A percentile compares a stretch with the other conserved stretches of the same genome.
These are phyloP conservation scores for Teunomyces stri DNA, from an alignment of 805 yeast genomes.

Conservation along the genomic window DNA sequence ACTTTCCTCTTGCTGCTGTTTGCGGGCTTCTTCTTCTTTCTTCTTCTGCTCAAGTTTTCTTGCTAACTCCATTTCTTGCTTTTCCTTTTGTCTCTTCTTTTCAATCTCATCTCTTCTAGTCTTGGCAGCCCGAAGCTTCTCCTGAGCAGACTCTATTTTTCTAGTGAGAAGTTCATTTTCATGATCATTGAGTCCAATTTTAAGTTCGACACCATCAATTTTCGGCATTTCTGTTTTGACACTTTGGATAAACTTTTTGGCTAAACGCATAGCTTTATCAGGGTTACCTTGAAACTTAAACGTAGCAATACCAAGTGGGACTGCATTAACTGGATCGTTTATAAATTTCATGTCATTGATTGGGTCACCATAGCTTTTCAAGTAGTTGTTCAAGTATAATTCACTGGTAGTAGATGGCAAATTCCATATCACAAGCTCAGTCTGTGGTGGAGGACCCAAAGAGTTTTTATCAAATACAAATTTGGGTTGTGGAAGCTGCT, in stretches of 20 bases:
- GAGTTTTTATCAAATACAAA: slow-evolving; percentile 66
- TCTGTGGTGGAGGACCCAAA: slow-evolving; percentile 69
- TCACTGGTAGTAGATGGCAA: slow-evolving; percentile 55
- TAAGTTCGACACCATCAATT: slow-evolving; percentile 52
- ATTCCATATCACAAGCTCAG: slow-evolving; percentile 69
- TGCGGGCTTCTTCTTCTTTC: slow-evolving; percentile 10
- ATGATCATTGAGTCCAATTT: slow-evolving; percentile 51
- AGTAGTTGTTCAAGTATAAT: slow-evolving; percentile 45
- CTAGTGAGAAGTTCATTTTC: slow-evolving; percentile 36
- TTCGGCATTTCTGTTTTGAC: slow-evolving; percentile 33
- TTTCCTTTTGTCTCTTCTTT: slow-evolving; percentile 16
- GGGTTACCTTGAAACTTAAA: slow-evolving; percentile 58
- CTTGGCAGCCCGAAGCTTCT: slow-evolving; percentile 22
- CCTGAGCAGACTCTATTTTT: slow-evolving; percentile 35
- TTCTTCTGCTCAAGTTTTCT: slow-evolving; percentile 12
- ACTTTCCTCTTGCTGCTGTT: background rate
- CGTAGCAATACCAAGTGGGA: slow-evolving; percentile 70
- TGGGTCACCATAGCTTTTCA: slow-evolving; percentile 58
- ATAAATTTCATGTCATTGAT: slow-evolving; percentile 57
- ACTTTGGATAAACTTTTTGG: slow-evolving; percentile 28
- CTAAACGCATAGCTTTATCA: slow-evolving; percentile 43
- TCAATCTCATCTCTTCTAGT: slow-evolving; percentile 32
- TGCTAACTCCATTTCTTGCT: slow-evolving; percentile 15
- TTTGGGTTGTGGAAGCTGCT: slow-evolving; percentile 41
- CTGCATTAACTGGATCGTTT: slow-evolving; percentile 72